Evolutionary conservation across 768 basidiomycete species (phyloP), one percentile per base, ranked within the genome.

Genomic region (Hortiboletus campestris): DNA sequence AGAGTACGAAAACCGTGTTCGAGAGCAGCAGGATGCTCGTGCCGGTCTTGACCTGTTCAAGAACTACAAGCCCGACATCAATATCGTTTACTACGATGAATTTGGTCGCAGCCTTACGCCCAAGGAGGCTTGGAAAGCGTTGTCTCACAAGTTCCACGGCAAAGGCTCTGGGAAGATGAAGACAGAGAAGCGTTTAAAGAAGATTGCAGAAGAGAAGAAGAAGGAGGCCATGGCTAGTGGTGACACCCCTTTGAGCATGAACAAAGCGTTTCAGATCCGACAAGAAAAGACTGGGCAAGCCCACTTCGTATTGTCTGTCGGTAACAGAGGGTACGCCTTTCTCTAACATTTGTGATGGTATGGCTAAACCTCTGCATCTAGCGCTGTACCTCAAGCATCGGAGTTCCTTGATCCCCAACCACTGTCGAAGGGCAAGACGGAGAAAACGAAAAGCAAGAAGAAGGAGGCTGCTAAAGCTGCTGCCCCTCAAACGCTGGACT

Each of bases 61-160:
- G 75, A 82, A 86, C 68, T 99, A 99, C 78, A 98, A 96, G 73
- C 97, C 97, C 6, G 95, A 96, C 73, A 80, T 99, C 64, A 92
- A 96, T 61, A 91, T 98, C 66, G 89, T 90, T 46, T 99, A 99
- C 69, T 88, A 95, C 60, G 97, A 99, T 67, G 96, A 99, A 72
- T 92, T 93, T 68, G 97, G 97, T 45, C 81, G 97, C 38, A 69
- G 80, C 55, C 75, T 94, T 69, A 91, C 91, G 22, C 87, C 87
- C 19, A 98, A 98, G 78, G 97, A 99, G 76, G 95, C 96, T 6
- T 98, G 96, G 95, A 98, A 98, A 75, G 92, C 94, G 17, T 76
- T 99, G 41, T 94, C 91, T 42, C 97, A 99, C 71, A 91, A 92
- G 68, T 98, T 99, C 84, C 97, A 99, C 63, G 97, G 97, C 35